Evolutionary conservation across 495 filamentous ascomycete species (phyloP).

Genomic region (Hapsidospora chrysogenum): DNA sequence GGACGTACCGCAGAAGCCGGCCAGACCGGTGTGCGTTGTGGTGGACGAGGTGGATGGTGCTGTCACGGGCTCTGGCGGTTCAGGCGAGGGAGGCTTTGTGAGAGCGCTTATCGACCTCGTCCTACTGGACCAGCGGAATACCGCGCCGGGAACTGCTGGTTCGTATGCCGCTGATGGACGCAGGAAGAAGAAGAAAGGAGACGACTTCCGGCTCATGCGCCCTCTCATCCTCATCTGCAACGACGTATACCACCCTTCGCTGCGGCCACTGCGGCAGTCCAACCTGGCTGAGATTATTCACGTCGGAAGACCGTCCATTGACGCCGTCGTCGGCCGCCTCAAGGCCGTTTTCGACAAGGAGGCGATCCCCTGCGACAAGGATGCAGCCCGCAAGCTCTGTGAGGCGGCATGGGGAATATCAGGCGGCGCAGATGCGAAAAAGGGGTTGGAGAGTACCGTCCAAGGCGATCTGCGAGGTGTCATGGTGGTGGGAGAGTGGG

Average conservation of each 20-base stretch:
- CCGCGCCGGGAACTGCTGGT: conserved; percentile 18
- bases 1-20: conserved; percentile 45
- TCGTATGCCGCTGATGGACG: conserved; percentile 9
- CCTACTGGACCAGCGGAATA: conserved; percentile 68
- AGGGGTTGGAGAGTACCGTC: conserved; percentile 43
- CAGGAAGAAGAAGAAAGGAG: conserved; percentile 46
- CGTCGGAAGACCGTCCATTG: conserved; percentile 72
- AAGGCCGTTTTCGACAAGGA: conserved; percentile 74
- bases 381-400: conserved; percentile 76
- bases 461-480: conserved; percentile 87
- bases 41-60: conserved; percentile 96
- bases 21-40: conserved; percentile 77
- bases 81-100: conserved; percentile 72
- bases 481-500: conserved; percentile 91
- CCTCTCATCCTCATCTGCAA: conserved; percentile 93
- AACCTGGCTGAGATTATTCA: conserved; percentile 80
- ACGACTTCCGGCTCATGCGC: conserved; percentile 69
- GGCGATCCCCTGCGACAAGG: conserved; percentile 67
- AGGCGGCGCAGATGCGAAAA: conserved; percentile 34
- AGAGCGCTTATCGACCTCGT: conserved; percentile 88
- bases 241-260: conserved; percentile 85
- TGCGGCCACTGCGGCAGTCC: conserved; percentile 68
- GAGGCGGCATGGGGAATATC: conserved; percentile 86
- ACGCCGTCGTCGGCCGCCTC: conserved; percentile 68
- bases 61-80: conserved; percentile 54